Base-by-base conservation (phyloP, 2,329 filamentous ascomycete genomes). In the Xylariaceae sp. region DNA sequence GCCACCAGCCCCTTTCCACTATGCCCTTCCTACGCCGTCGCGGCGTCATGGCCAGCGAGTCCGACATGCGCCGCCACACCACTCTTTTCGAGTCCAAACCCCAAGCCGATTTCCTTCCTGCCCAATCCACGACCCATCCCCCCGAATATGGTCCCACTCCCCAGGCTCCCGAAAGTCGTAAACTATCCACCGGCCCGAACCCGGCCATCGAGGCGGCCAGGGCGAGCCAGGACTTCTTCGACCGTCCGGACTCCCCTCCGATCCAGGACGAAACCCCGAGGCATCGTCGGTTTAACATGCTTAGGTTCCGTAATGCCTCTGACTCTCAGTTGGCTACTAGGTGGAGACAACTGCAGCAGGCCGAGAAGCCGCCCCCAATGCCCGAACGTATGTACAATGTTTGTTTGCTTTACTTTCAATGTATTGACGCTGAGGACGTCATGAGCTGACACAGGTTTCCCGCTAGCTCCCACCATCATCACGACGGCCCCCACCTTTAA, bases 251-350 rank as follows among this genome's bases (percentile, higher is more conserved):
- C 42, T 79, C 78, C 10, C 82, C 82, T 30, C 77, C 80, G 11
- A 72, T 80, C 57, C 80, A 84, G 66, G 81, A 83, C 53, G 79
- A 85, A 69, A 78, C 75, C 37, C 75, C 75, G 39, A 85, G 81
- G 68, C 80, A 84, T 67, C 81, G 80, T 61, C 82, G 84, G 62
- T 88, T 88, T 71, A 86, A 83, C 58, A 78, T 96, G 74, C 78
- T 96, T 76, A 87, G 88, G 70, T 92, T 94, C 73, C 89, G 92
- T 69, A 92, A 96, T 82, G 92, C 91, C 62, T 97, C 92, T 7
- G 93, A 97, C 76, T 89, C 92, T 54, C 92, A 97, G 74, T 77
- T 97, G 62, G 91, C 90, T 9, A 79, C 86, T 35, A 84, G 85
- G 72, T 88, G 88, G 55, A 92, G 88, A 72, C 83, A 88, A 68